These are phyloP conservation scores for Tremella fuciformis DNA, from an alignment of 768 basidiomycete genomes.

Conservation along the genomic window DNA sequence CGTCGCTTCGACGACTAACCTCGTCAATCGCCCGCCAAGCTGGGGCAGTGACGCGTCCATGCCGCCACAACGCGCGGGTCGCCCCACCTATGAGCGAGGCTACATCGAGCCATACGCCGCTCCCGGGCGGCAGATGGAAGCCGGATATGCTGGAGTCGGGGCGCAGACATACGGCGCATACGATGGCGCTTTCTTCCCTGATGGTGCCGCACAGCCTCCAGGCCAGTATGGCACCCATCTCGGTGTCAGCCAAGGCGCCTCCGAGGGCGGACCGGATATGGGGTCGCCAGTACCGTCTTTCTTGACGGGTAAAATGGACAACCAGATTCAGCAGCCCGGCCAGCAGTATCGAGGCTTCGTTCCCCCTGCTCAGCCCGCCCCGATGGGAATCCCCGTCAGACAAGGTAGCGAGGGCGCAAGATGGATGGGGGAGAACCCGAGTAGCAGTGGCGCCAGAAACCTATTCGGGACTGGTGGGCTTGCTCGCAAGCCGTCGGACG, in stretches of 20 bases:
- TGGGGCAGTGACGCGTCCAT: background rate
- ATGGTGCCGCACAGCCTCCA: background rate
- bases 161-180: background rate
- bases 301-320: background rate
- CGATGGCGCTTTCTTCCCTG: conserved; percentile 9
- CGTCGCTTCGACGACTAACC: background rate
- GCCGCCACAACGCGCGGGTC: background rate
- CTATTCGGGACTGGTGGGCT: no score
- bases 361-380: no score
- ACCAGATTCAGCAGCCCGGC: no score
- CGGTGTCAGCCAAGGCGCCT: background rate
- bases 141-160: background rate
- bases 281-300: conserved; percentile 10
- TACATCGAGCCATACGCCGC: background rate
- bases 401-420: background rate
- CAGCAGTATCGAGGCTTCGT: no score
- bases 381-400: no score
- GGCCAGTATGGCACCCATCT: background rate
- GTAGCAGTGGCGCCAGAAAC: background rate
- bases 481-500: no score
- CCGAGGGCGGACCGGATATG: conserved; percentile 5
- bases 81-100: background rate
- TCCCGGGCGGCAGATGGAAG: background rate
- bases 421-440: conserved; percentile 3
- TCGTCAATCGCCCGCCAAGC: background rate